Base-by-base conservation (phyloP, 805 yeast species). In the Candida dendrica region DNA sequence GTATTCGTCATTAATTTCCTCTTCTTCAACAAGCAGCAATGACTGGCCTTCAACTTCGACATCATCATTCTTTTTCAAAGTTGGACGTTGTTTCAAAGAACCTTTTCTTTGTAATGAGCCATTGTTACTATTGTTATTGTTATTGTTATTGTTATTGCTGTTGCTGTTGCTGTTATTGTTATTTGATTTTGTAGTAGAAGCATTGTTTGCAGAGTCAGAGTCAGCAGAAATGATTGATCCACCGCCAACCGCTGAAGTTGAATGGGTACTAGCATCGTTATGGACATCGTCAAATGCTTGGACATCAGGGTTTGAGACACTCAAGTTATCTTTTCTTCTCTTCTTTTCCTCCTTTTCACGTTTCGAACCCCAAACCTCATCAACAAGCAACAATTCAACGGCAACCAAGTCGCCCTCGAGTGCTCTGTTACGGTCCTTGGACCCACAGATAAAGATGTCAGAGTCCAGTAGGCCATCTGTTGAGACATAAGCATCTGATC, bases 21-120 rank as follows among this genome's bases (percentile, higher is more conserved):
- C 97, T 59, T 93, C 98, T 63, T 93, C 98, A 14, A 84, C 93
- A 41, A 93, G 69, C 37, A 93, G 68, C 48, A 93, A 71, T 2
- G 95, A 84, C 64, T 93, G 98, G 36, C 98, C 98, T 64, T 93
- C 98, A 34, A 93, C 98, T 65, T 93, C 98, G 19, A 93, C 96
- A 58, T 93, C 98, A 60, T 93, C 98, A 57, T 89, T 90, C 65
- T 93, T 93, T 74, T 93, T 93, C 73, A 90, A 95, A 14, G 95
- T 85, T 29, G 98, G 97, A 55, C 98, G 78, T 63, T 90, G 96
- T 52, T 88, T 87, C 51, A 93, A 72, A 1, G 96, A 88, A 15
- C 96, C 96, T 56, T 84, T 79, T 68, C 98, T 81, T 47, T 78
- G 79, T 22, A 79, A 60, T 16, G 71, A 75, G 6, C 61, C 61